Conservation (phyloP, 345 rosid genomes). For the Lagerstroemia speciosa region DNA sequence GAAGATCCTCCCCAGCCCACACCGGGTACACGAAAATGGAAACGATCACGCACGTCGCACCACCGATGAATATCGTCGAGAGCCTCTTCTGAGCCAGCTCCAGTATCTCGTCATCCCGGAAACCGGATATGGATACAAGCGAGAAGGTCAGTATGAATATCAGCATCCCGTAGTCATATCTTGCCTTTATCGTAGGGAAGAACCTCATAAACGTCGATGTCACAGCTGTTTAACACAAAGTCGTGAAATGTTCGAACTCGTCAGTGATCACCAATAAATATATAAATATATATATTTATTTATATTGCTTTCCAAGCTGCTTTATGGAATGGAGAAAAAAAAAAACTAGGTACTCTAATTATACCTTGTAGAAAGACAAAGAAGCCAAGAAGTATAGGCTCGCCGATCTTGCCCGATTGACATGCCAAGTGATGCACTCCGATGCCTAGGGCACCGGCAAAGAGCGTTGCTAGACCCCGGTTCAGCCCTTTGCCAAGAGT, state of each 20-base stretch:
- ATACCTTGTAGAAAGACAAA: slow-evolving; percentile 60
- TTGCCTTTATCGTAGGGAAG: slow-evolving; percentile 64
- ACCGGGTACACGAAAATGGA: slow-evolving; percentile 51
- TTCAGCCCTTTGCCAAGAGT: slow-evolving; percentile 66
- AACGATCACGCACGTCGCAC: slow-evolving; percentile 31
- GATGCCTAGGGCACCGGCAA: slow-evolving; percentile 53
- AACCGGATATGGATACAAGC: slow-evolving; percentile 63
- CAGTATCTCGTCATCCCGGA: slow-evolving; percentile 42
- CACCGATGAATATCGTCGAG: slow-evolving; percentile 58
- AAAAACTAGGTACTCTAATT: neutral
- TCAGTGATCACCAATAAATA: no score
- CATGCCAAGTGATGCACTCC: slow-evolving; percentile 62
- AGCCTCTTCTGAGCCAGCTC: slow-evolving; percentile 47
- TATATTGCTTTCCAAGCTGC: neutral
- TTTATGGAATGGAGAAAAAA: neutral
- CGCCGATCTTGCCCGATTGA: slow-evolving; percentile 40
- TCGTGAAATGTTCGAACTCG: neutral
- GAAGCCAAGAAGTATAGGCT: slow-evolving; percentile 55
- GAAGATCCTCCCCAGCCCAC: slow-evolving; percentile 69
- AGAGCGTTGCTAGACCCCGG: slow-evolving; percentile 55
- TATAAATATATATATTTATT: no score
- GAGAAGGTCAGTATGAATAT: slow-evolving; percentile 74
- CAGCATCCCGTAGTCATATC: slow-evolving; percentile 72
- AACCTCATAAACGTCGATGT: slow-evolving; percentile 56
- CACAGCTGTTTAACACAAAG: slow-evolving; percentile 37